Evolutionary conservation across 805 yeast genomes (phyloP).

Genomic region (Teunomyces stri): DNA sequence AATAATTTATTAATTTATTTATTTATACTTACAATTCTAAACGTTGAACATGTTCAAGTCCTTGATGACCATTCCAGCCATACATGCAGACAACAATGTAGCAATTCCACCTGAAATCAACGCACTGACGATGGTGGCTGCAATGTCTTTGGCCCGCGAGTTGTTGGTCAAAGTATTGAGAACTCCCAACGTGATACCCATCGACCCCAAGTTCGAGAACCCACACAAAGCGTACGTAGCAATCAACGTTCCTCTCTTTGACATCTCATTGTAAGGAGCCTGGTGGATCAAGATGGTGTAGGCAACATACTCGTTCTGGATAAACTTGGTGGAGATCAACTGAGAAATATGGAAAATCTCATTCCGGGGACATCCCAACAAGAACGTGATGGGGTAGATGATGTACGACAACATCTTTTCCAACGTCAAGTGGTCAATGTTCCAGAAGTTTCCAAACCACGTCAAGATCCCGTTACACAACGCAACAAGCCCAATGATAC

Average conservation of each 20-base stretch:
- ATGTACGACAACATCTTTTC: constrained; percentile 57
- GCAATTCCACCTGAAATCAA: constrained; percentile 52
- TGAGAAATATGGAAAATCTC: constrained; percentile 51
- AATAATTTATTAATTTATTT: too few species aligned
- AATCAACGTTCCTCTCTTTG: constrained; percentile 50
- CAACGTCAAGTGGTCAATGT: constrained; percentile 49
- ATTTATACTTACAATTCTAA: not conserved
- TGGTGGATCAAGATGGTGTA: constrained; percentile 39
- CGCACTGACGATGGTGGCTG: constrained; percentile 46
- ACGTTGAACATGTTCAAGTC: constrained; percentile 30
- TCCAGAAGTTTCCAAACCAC: constrained; percentile 65
- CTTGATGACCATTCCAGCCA: constrained; percentile 63
- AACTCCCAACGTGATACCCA: constrained; percentile 62
- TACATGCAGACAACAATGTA: constrained; percentile 55
- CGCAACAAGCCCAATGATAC: constrained; percentile 60
- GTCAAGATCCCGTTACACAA: constrained; percentile 53
- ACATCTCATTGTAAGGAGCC: constrained; percentile 46
- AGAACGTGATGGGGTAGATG: constrained; percentile 58
- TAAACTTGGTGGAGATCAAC: constrained; percentile 55
- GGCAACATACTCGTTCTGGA: constrained; percentile 63
- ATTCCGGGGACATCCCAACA: constrained; percentile 52
- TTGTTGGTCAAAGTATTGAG: constrained; percentile 54
- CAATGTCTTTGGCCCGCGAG: constrained; percentile 45
- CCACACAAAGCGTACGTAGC: constrained; percentile 66
- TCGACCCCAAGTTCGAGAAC: constrained; percentile 59